Evolutionary conservation across 2,329 filamentous ascomycete genomes (phyloP), one percentile per base, ranked within the genome.

Genomic region (Stromatinia cepivora): DNA sequence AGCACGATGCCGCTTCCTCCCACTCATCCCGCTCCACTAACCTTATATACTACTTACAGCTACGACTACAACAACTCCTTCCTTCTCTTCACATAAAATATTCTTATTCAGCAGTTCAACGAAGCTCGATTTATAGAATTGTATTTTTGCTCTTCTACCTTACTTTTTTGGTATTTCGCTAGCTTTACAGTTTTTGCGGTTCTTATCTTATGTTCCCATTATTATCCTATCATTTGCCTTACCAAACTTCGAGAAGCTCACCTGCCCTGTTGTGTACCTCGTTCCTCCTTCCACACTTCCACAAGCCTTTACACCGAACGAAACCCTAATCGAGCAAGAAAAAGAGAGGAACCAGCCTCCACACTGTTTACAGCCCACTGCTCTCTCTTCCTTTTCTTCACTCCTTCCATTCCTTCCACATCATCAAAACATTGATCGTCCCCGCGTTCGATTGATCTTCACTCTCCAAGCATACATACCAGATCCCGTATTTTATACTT

Each of bases 201-300:
- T 62, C 59, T 62, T 62, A 25, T 62, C 45, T 62, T 50, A 25
- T 36, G 15, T n/a, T 62, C 45, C 45, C 36, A 25, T 11, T 17
- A n/a, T 36, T 36, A 50, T 62, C 59, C 59, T 50, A 50, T 62
- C 59, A 62, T 36, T 62, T 62, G 59, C 65, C 28, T 62, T 67
- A 63, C 66, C 66, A 54, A 67, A 67, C 45, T 61, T 62, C 46
- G 28, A 67, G 66, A 62, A 67, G 66, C 56, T 67, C 66, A 63
- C 56, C 66, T 67, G 66, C 46, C 56, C 63, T 66, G 63, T 46
- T 66, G 66, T 67, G 56, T 50, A 42, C 56, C 56, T 53, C 36
- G 45, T 48, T 62, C 42, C 56, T 62, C 56, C 36, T 53, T 52
- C 66, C 59, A 62, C 59, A 50, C 59, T 25, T 39, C 45, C 66